Base-by-base conservation (phyloP, 2,329 filamentous ascomycete genomes). In the Escovopsis sp. region DNA sequence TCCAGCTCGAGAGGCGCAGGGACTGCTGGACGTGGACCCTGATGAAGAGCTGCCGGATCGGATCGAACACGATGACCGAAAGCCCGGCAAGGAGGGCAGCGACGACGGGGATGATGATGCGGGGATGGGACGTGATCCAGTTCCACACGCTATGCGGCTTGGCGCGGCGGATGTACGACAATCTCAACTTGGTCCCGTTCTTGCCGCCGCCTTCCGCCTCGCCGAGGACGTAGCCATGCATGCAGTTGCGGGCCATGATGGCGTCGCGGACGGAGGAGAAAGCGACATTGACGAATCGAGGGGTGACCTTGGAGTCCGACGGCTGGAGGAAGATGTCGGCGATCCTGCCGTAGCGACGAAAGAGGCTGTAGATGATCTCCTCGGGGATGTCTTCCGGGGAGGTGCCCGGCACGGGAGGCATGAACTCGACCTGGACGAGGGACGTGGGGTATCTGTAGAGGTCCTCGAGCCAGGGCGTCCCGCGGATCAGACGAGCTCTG, bases 401-500 rank as follows among this genome's bases (percentile, higher is more conserved):
- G 2, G 68, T 71, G n/a, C 84, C 86, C 0, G 85, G 73, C 26
- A 73, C 72, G 1, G 76, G 73, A 4, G 87, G 77, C 7, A 89
- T 71, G 49, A 95, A 96, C 55, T 96, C 89, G 19, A 95, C 78
- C 51, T 77, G 82, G 33, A 98, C 55, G 26, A 84, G 72, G 35
- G 69, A 70, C 44, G 80, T 85, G 0, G 91, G 91, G 40, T 87
- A 79, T 6, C 87, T 76, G 51, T 86, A 83, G 26, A 98, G 66
- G 57, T 98, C 91, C 55, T 96, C 91, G 3, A 96, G 73, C 91
- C 91, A 98, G 0, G 91, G 91, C 19, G 80, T 77, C 9, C 91
- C 91, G 43, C 77, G 70, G 3, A 98, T 91, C 6, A 87, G 65
- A 23, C 78, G 77, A 4, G 79, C 77, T 39, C 75, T 73, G 44